A percentile compares a stretch with the other conserved stretches of the same genome.
These are phyloP conservation scores for Neolentinus lepideus DNA, from an alignment of 1,284 basidiomycete genomes.

Conservation along the genomic window DNA sequence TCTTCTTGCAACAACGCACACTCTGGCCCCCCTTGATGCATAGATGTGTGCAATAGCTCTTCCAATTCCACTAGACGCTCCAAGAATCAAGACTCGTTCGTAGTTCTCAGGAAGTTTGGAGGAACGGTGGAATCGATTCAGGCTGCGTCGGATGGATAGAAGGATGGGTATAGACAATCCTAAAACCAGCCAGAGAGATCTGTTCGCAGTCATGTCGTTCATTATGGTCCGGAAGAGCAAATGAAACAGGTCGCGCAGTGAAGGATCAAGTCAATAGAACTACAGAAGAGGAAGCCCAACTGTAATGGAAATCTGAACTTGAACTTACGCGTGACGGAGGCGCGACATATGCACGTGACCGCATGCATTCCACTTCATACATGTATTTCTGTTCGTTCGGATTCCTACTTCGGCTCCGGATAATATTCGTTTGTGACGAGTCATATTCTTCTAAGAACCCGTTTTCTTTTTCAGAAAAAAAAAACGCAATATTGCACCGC, in stretches of 20 bases:
- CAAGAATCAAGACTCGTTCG: conserved; percentile 77
- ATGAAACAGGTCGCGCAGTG: neutral
- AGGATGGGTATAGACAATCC: conserved; percentile 1
- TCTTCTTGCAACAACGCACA: conserved; percentile 76
- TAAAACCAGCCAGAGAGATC: neutral
- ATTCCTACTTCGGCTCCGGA: no score
- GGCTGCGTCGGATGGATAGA: neutral
- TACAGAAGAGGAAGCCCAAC: no score
- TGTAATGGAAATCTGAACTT: no score
- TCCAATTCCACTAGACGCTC: conserved; percentile 83
- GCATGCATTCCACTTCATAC: no score
- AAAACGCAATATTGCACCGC: no score
- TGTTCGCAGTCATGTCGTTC: neutral
- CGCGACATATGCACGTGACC: no score
- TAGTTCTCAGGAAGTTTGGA: conserved; percentile 22
- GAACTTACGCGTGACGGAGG: no score
- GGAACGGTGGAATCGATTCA: conserved; percentile 12
- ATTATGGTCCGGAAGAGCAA: neutral
- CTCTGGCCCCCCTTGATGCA: conserved; percentile 62
- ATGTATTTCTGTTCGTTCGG: no score
- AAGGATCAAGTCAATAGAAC: neutral
- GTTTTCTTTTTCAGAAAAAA: no score
- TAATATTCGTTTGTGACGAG: no score
- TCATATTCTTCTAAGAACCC: no score
- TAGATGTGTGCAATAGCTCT: conserved; percentile 68